Conservation (phyloP, 768 basidiomycete genomes). For the Naganishia onofrii region DNA sequence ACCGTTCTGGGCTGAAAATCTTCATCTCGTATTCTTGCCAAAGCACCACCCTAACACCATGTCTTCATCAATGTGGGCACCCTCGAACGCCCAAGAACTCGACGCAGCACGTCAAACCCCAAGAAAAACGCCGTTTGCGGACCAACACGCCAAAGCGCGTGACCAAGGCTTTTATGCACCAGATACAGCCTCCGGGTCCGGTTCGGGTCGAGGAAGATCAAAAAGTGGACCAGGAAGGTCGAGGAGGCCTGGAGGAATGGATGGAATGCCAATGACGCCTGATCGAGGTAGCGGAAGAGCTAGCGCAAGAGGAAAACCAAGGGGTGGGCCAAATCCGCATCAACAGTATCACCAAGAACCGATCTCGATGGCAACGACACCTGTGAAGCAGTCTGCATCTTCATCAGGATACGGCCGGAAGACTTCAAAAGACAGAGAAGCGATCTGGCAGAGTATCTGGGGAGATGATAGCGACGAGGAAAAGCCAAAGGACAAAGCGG, state of each 20-base stretch:
- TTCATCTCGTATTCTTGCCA: no score
- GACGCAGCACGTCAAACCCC: conserved; percentile 17
- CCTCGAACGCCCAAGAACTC: conserved; percentile 9
- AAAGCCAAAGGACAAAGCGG: not conserved
- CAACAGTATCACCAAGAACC: not conserved
- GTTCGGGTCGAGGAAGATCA: conserved; percentile 10
- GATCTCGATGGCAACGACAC: not conserved
- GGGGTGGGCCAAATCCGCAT: conserved; percentile 1
- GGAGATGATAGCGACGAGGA: conserved; percentile 20
- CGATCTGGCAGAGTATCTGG: conserved; percentile 26
- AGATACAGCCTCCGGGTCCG: conserved; percentile 1
- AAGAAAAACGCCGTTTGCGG: conserved; percentile 20
- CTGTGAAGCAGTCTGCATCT: conserved; percentile 8
- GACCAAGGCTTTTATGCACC: conserved; percentile 15
- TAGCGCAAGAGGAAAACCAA: not conserved
- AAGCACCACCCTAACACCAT: not conserved
- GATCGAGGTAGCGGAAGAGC: conserved; percentile 15
- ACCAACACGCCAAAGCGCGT: conserved; percentile 20
- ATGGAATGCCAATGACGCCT: not conserved
- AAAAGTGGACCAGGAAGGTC: conserved; percentile 18
- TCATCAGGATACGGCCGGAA: conserved; percentile 11
- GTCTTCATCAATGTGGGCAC: conserved; percentile 21
- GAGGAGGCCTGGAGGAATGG: conserved; percentile 3
- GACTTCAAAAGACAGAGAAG: conserved; percentile 8
- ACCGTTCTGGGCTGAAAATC: no score